phyloP scores from a whole-genome alignment of 2,329 filamentous ascomycete species.

The Sclerotinia trifoliorum region DNA sequence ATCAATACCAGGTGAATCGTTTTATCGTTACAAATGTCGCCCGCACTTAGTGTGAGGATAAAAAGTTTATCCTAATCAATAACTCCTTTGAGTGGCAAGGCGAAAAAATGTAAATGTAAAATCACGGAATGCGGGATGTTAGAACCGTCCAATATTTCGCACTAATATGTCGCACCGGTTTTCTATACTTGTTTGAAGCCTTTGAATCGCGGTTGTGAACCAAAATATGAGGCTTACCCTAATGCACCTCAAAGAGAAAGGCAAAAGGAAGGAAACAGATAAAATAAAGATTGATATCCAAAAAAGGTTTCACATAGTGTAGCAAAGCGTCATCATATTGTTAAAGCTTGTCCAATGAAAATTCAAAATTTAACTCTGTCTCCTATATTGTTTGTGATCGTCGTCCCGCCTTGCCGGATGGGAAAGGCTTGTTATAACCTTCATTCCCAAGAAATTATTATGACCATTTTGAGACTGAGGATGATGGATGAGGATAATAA shows the following conservation, averaged over 20 bases:
- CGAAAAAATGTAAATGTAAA: background rate
- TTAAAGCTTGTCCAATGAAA: background rate
- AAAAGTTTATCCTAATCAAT: background rate
- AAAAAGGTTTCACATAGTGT: background rate
- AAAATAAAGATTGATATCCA: background rate
- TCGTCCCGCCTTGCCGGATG: slow-evolving; percentile 6
- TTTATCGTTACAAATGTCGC: background rate
- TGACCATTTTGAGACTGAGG: background rate
- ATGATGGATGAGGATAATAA: no score
- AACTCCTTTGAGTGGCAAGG: background rate
- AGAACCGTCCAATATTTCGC: background rate
- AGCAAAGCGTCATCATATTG: background rate
- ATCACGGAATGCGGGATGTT: background rate
- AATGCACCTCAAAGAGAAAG: background rate
- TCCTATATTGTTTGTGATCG: slow-evolving; percentile 6
- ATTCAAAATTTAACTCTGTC: background rate
- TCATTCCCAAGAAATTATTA: slow-evolving; percentile 2
- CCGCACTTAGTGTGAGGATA: background rate
- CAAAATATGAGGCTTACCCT: background rate
- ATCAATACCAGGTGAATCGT: background rate
- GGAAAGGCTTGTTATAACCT: slow-evolving; percentile 10
- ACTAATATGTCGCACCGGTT: background rate
- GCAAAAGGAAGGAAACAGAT: background rate
- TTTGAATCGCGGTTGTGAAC: background rate
- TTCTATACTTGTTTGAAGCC: background rate